Conservation (phyloP, 371 early-diverging fungal species). For the Coemansia linderi region DNA sequence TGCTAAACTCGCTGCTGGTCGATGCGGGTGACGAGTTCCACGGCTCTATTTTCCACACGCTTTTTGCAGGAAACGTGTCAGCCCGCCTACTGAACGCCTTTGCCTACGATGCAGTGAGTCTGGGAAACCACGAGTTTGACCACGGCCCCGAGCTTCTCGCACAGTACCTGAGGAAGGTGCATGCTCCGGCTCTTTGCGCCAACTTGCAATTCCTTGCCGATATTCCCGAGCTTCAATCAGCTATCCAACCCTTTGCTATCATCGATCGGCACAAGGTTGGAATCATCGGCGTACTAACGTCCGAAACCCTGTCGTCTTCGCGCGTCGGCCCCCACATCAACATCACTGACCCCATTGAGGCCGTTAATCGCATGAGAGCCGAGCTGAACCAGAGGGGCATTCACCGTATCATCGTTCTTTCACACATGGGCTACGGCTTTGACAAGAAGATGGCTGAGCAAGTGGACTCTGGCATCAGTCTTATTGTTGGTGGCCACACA, state of each 20-base stretch:
- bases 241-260: conserved; percentile 68
- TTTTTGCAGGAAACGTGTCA: conserved; percentile 57
- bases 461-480: conserved; percentile 56
- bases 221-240: conserved; percentile 50
- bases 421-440: conserved; percentile 69
- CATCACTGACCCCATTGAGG: conserved; percentile 58
- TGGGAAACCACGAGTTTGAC: conserved; percentile 79
- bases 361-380: conserved; percentile 64
- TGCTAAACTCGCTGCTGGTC: conserved; percentile 55
- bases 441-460: conserved; percentile 65
- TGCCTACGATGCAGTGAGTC: conserved; percentile 61
- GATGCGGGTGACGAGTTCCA: conserved; percentile 74
- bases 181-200: conserved; percentile 67
- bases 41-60: conserved; percentile 66
- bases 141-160: conserved; percentile 62
- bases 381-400: conserved; percentile 63
- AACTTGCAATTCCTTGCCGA: conserved; percentile 59
- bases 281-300: conserved; percentile 69
- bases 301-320: conserved; percentile 63
- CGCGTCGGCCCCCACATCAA: conserved; percentile 54
- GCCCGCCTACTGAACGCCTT: conserved; percentile 63
- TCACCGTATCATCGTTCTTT: conserved; percentile 65
- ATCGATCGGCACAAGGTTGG: conserved; percentile 64
- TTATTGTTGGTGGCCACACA: conserved; percentile 76
- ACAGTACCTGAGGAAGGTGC: conserved; percentile 58